phyloP scores from a whole-genome alignment of 179 eudicot genomes.

The Spergularia azorica region DNA sequence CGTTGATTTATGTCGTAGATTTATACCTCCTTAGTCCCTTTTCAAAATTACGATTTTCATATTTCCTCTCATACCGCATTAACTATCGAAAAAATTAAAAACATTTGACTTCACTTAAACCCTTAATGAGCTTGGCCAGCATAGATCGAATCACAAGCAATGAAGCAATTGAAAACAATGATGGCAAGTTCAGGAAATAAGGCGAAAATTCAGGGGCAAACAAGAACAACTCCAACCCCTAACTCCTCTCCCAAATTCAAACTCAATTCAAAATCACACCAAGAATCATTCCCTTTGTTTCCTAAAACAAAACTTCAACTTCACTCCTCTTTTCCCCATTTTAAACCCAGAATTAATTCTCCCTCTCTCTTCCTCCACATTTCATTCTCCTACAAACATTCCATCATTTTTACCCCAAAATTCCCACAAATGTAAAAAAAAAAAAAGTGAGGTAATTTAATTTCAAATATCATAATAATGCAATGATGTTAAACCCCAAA shows the following conservation, averaged over 20 bases:
- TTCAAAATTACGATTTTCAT: no score
- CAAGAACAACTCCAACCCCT: constrained; percentile 1
- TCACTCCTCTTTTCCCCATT: constrained; percentile 3
- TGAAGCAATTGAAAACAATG: not conserved
- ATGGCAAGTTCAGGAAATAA: constrained; percentile 9
- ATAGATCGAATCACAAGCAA: no score
- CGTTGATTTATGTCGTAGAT: no score
- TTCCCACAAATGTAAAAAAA: not conserved
- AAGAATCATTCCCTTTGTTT: constrained; percentile 1
- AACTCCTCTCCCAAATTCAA: constrained; percentile 7
- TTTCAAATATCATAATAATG: not conserved
- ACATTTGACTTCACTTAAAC: no score
- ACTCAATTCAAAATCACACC: constrained; percentile 3
- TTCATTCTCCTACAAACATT: not conserved
- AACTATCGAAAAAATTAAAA: no score
- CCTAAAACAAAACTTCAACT: constrained; percentile 13
- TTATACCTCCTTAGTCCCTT: no score
- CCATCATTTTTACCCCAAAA: not conserved
- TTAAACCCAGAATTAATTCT: not conserved
- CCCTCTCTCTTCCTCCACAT: not conserved
- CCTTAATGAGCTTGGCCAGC: no score
- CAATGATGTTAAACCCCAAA: constrained; percentile 23
- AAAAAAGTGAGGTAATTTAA: not conserved
- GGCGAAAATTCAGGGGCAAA: constrained; percentile 5
- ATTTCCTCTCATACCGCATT: no score